A percentile compares a stretch with the other conserved stretches of the same genome.
These are phyloP conservation scores for Amaranthus hypochondriacus DNA, from an alignment of 148 eudicot species.

Conservation along the genomic window DNA sequence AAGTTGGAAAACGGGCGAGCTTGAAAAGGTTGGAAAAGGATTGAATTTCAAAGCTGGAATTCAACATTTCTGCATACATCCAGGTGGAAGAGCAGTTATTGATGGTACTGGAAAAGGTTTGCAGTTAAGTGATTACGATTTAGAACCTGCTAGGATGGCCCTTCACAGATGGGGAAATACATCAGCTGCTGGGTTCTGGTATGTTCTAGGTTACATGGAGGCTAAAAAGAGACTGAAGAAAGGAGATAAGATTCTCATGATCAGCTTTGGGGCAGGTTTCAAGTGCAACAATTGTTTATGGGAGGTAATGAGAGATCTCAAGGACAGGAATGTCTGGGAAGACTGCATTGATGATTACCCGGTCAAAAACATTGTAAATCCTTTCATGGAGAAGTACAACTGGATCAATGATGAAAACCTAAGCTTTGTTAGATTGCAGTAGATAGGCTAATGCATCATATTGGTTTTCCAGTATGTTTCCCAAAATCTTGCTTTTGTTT, in stretches of 20 bases:
- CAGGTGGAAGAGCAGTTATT: conserved; percentile 81
- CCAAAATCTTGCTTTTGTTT: not conserved
- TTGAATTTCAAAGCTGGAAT: conserved; percentile 55
- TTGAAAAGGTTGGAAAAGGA: conserved; percentile 27
- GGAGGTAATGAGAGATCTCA: conserved; percentile 77
- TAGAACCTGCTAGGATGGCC: conserved; percentile 84
- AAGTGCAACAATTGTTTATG: conserved; percentile 87
- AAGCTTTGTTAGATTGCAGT: conserved; percentile 39
- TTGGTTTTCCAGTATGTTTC: conserved; percentile 14
- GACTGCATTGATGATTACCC: conserved; percentile 64
- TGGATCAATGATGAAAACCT: conserved; percentile 70
- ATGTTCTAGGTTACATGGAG: conserved; percentile 89
- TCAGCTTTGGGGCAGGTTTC: conserved; percentile 83
- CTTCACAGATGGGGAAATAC: conserved; percentile 89
- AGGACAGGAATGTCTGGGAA: conserved; percentile 66
- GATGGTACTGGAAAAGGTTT: conserved; percentile 64
- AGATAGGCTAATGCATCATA: not conserved
- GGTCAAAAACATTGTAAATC: conserved; percentile 31
- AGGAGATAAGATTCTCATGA: conserved; percentile 72
- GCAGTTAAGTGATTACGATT: conserved; percentile 44
- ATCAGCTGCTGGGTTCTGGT: conserved; percentile 80
- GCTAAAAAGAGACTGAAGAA: conserved; percentile 85
- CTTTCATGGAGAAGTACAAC: conserved; percentile 55
- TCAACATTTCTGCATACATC: conserved; percentile 82
- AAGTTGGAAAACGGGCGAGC: conserved; percentile 23